Conservation (phyloP, 2,329 filamentous ascomycete genomes). For the Claviceps capensis region DNA sequence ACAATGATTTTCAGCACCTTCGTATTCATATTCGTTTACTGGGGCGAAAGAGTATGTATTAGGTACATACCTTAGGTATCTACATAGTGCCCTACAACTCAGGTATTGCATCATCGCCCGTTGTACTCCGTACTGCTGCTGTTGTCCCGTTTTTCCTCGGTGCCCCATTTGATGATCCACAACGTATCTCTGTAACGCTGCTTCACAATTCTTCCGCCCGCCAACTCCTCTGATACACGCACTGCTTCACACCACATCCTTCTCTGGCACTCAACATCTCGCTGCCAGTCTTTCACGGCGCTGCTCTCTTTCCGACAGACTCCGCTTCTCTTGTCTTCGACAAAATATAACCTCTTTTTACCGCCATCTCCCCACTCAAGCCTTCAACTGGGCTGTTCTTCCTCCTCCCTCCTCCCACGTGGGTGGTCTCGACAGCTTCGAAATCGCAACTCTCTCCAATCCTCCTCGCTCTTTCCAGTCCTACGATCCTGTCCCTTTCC, state of each 20-base stretch:
- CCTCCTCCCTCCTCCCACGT: constrained; percentile 3
- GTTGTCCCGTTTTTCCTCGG: no score
- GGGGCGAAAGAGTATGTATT: no score
- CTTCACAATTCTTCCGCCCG: constrained; percentile 2
- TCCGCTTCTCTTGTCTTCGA: not conserved
- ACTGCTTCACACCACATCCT: not conserved
- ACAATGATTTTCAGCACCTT: no score
- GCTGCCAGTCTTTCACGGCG: not conserved
- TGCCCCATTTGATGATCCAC: no score
- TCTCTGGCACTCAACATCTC: not conserved
- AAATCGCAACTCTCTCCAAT: not conserved
- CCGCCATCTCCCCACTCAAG: not conserved
- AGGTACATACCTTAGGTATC: no score
- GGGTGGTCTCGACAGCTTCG: not conserved
- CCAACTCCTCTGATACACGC: constrained; percentile 1
- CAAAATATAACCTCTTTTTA: no score
- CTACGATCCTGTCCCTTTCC: not conserved
- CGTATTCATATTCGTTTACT: no score
- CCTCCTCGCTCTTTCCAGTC: not conserved
- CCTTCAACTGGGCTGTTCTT: not conserved
- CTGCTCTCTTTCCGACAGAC: not conserved
- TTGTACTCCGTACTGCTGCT: no score
- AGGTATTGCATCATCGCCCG: no score
- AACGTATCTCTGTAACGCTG: not conserved
- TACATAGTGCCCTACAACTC: no score